Evolutionary conservation across 1,284 basidiomycete genomes (phyloP), one percentile per base, ranked within the genome.

Genomic region (Melampsora americana): DNA sequence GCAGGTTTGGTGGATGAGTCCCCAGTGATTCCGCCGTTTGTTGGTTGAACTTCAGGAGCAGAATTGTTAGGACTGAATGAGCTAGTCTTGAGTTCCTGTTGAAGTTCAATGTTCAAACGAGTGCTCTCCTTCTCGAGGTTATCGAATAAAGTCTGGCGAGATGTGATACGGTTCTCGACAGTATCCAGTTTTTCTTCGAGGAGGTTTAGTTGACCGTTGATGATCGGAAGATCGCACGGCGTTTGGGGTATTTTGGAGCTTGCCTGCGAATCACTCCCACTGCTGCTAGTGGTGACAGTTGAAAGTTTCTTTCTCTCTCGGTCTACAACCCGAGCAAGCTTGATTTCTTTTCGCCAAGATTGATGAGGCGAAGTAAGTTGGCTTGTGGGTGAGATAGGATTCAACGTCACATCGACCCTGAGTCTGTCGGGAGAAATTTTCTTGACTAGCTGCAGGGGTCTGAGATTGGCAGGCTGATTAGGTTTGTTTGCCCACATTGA

Each of bases 261-360:
- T 11, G 67, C 46, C 42, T 59, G 59, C 39, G 56, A 60, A n/a
- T 56, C 61, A 14, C 56, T 60, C n/a, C 56, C 61, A 39, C 53
- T 48, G 59, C 59, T 70, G 39, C 69, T 70, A n/a, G 59, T 18
- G 59, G 69, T 70, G 39, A 59, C 53, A 20, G 69, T 70, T 9
- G 69, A 70, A 6, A 70, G 59, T 46, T 70, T 70, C 42, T 70
- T 70, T 30, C 69, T 56, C 20, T 70, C 69, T 30, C 69, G 69
- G 32, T 70, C 44, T 20, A 62, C 69, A 28, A 62, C 56, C 20
- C 56, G 59, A 56, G 59, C 46, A 20, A 70, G 44, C 18, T 46
- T 70, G 59, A 70, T 35, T 61, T 70, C 69, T 39, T 70, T 70
- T 16, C 59, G 69, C 69, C 69, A 70, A 3, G 69, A 46, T 44